phyloP scores from a whole-genome alignment of 768 basidiomycete species.

The Coprinellus micaceus region DNA sequence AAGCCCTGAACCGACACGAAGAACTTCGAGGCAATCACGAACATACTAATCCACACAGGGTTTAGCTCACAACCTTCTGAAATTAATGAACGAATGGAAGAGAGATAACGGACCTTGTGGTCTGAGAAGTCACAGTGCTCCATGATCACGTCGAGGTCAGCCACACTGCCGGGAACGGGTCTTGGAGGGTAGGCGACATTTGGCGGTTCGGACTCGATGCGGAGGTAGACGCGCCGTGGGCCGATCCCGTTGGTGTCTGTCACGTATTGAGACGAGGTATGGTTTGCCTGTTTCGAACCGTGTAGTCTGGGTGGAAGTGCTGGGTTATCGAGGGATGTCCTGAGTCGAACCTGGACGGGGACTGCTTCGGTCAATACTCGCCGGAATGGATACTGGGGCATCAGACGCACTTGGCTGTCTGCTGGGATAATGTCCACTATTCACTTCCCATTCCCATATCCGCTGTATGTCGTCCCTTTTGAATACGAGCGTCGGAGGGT shows the following conservation, averaged over 20 bases:
- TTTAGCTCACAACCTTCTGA: conserved; percentile 9
- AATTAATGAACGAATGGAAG: conserved; percentile 4
- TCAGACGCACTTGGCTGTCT: conserved; percentile 60
- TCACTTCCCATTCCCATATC: conserved; percentile 95
- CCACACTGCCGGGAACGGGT: conserved; percentile 77
- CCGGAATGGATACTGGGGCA: no score
- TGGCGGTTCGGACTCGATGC: conserved; percentile 58
- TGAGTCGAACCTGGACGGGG: conserved; percentile 64
- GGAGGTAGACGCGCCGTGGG: conserved; percentile 72
- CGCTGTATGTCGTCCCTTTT: conserved; percentile 75
- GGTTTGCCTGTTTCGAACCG: conserved; percentile 42
- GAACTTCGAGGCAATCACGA: conserved; percentile 93
- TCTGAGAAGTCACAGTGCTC: conserved; percentile 89
- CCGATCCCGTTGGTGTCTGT: conserved; percentile 63
- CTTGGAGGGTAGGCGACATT: conserved; percentile 82
- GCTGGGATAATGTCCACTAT: conserved; percentile 92
- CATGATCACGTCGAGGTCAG: conserved; percentile 88
- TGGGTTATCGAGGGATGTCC: conserved; percentile 60
- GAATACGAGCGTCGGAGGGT: conserved; percentile 71
- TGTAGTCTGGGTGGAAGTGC: conserved; percentile 60
- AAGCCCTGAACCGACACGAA: conserved; percentile 85
- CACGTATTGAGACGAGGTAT: conserved; percentile 30
- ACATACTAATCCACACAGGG: conserved; percentile 63
- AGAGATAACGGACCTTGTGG: conserved; percentile 51
- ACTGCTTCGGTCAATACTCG: conserved; percentile 45